These are phyloP conservation scores for Globisporangium takayamanum DNA, from an alignment of 352 stramenopile genomes.

Conservation along the genomic window DNA sequence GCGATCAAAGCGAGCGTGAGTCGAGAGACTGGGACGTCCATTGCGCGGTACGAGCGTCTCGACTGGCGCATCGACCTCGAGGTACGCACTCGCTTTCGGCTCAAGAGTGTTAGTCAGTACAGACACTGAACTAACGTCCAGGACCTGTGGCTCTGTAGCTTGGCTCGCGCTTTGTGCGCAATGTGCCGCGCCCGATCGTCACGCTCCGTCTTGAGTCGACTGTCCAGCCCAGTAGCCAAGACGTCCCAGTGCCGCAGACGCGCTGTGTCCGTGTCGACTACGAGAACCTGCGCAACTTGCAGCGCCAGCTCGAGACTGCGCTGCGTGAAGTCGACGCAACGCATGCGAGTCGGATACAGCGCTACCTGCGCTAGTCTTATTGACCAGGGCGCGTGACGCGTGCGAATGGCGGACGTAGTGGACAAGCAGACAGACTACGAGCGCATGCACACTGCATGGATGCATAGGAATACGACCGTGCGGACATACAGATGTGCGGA, in stretches of 20 bases:
- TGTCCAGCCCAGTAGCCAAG: constrained; percentile 12
- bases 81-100: constrained; percentile 16
- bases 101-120: too few relatives aligned
- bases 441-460: not conserved
- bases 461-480: not conserved
- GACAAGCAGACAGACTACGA: not conserved
- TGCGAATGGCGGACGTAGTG: not conserved
- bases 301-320: constrained; percentile 56
- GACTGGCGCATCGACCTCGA: constrained; percentile 82
- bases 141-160: constrained; percentile 23
- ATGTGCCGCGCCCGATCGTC: constrained; percentile 59
- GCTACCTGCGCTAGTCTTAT: constrained; percentile 48
- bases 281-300: constrained; percentile 51
- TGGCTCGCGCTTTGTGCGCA: constrained; percentile 49
- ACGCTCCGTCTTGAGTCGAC: constrained; percentile 57
- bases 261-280: constrained; percentile 59
- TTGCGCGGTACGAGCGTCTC: constrained; percentile 54
- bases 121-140: not conserved
- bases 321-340: constrained; percentile 65
- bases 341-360: constrained; percentile 64
- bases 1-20: constrained; percentile 48
- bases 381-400: not conserved
- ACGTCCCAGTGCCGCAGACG: constrained; percentile 21
- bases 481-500: not conserved
- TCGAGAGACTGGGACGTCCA: constrained; percentile 27